These are phyloP conservation scores for Beauveria bassiana DNA, from an alignment of 2,329 filamentous ascomycete genomes.

Conservation along the genomic window DNA sequence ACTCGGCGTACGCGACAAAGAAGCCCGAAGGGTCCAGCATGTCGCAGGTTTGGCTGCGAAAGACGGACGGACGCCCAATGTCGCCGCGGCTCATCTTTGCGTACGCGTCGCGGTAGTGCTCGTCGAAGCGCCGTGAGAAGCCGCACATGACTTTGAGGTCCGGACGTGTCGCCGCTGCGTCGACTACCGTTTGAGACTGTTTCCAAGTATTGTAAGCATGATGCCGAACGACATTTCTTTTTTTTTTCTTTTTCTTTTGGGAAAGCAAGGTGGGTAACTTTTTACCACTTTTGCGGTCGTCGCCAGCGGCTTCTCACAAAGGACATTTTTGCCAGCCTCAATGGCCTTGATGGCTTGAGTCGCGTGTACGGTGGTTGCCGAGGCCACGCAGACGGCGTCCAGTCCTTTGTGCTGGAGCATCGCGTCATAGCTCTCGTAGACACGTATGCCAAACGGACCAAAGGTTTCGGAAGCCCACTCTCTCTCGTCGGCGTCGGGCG, in stretches of 20 bases:
- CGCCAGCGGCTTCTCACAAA: not conserved
- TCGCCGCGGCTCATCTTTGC: constrained; percentile 41
- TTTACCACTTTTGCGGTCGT: not conserved
- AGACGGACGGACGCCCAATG: constrained; percentile 53
- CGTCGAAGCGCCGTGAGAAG: constrained; percentile 46
- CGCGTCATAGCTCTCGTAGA: not conserved
- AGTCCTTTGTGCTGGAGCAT: not conserved
- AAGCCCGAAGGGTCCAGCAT: constrained; percentile 59
- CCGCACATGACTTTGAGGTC: constrained; percentile 54
- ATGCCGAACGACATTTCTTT: not conserved
- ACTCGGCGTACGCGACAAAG: constrained; percentile 59
- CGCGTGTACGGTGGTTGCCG: not conserved
- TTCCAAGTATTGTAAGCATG: not conserved
- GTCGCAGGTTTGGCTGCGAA: constrained; percentile 62
- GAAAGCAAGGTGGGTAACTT: not conserved
- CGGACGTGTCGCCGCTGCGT: constrained; percentile 40
- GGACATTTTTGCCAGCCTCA: not conserved
- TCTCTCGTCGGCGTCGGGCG: constrained; percentile 35
- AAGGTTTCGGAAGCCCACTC: constrained; percentile 42
- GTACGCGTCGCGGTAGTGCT: constrained; percentile 55
- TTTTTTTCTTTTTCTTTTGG: not conserved
- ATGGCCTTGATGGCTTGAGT: not conserved
- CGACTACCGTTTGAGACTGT: not conserved
- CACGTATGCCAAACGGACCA: not conserved
- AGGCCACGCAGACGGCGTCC: not conserved